phyloP scores from a whole-genome alignment of 345 rosid species.

The Carallia pectinifolia region DNA sequence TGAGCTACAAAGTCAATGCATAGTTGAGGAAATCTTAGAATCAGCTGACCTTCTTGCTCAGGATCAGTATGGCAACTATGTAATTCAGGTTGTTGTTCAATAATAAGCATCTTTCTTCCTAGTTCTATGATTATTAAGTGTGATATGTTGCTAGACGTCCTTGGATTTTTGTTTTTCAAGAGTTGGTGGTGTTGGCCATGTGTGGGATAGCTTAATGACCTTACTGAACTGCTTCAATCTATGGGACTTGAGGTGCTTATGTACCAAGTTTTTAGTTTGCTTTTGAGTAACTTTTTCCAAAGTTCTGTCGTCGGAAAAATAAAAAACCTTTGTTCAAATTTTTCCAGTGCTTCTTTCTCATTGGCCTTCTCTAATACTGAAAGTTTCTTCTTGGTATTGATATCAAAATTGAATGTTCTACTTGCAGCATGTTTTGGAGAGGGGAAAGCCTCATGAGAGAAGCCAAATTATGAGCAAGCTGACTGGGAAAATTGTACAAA shows the following conservation, averaged over 20 bases:
- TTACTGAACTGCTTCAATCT: too few relatives aligned
- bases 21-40: constrained; percentile 88
- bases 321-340: too few relatives aligned
- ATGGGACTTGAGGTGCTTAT: too few relatives aligned
- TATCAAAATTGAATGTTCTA: background rate
- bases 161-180: too few relatives aligned
- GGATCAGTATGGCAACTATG: constrained; percentile 98
- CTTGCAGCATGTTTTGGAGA: constrained; percentile 84
- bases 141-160: too few relatives aligned
- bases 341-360: too few relatives aligned
- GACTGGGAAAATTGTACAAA: constrained; percentile 74
- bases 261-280: too few relatives aligned
- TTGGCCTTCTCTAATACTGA: too few relatives aligned
- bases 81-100: constrained; percentile 67
- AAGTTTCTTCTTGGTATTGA: background rate
- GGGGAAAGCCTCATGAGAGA: constrained; percentile 79
- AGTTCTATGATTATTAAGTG: background rate
- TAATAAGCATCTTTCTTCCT: background rate
- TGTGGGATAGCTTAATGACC: too few relatives aligned
- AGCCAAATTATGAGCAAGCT: constrained; percentile 69
- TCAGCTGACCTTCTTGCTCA: constrained; percentile 79
- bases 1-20: constrained; percentile 66
- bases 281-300: too few relatives aligned
- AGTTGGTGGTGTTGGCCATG: too few relatives aligned
- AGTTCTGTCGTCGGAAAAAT: too few relatives aligned